Evolutionary conservation across 2,329 filamentous ascomycete genomes (phyloP).

Genomic region (Fusarium sp.): DNA sequence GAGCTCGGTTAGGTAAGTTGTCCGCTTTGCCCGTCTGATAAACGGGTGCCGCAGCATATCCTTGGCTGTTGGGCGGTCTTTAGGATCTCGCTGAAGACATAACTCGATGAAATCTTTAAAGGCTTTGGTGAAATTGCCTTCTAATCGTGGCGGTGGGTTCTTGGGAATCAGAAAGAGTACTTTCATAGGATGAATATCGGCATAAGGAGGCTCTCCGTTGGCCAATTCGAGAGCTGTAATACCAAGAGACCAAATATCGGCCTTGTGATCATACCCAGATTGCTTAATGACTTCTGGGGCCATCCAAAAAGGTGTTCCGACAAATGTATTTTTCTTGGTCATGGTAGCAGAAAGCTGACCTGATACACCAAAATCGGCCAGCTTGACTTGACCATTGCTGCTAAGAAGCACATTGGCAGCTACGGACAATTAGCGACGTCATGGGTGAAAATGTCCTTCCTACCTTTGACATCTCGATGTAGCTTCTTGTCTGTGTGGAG

Average conservation of each 20-base stretch:
- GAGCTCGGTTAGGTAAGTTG: conserved; percentile 93
- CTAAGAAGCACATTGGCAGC: conserved; percentile 93
- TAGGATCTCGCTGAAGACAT: conserved; percentile 88
- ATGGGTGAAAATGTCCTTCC: conserved; percentile 9
- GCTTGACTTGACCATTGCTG: conserved; percentile 92
- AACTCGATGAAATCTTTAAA: conserved; percentile 88
- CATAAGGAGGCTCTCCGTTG: conserved; percentile 91
- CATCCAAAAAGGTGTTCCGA: conserved; percentile 99
- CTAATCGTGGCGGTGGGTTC: conserved; percentile 83
- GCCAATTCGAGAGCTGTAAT: conserved; percentile 94
- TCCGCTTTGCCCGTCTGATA: conserved; percentile 90
- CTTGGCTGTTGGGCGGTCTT: conserved; percentile 85
- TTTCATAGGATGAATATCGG: conserved; percentile 98
- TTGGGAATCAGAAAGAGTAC: conserved; percentile 96
- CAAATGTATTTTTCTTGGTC: conserved; percentile 99
- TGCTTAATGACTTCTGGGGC: conserved; percentile 98
- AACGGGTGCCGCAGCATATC: conserved; percentile 92
- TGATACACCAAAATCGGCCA: conserved; percentile 96
- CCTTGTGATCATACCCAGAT: conserved; percentile 96
- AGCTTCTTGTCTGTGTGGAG: conserved; percentile 95
- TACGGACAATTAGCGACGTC: conserved; percentile 47
- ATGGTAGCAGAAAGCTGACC: conserved; percentile 96
- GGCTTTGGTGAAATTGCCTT: conserved; percentile 81
- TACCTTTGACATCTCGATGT: conserved; percentile 95
- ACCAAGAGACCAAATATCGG: conserved; percentile 96